Evolutionary conservation across 805 yeast species (phyloP), one percentile per base, ranked within the genome.

Genomic region (Wickerhamomyces subpelliculosus): DNA sequence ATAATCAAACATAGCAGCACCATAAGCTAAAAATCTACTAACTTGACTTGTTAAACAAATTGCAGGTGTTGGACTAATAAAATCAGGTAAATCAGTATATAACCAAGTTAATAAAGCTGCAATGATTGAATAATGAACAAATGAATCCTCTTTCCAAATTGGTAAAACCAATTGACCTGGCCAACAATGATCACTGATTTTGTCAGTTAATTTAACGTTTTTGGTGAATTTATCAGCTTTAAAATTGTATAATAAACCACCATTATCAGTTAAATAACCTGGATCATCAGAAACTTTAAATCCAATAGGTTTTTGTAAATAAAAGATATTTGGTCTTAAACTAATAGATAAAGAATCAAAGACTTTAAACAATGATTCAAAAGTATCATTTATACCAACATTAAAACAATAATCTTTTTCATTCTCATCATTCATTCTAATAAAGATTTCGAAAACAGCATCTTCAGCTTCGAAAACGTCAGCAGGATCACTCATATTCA

Each of bases 361-460:
- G 34, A 88, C 75, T 37, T 69, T 64, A 44, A 70, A 54, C 46
- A 89, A 70, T 23, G 73, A 76, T 17, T 67, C 61, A 47, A 89
- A 79, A 7, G 78, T 73, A 38, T 78, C 73, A 22, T 68, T 67
- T 16, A 75, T 62, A 19, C 72, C 68, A n/a, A 88, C 75, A 47
- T 76, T 80, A 65, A 90, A 86, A 51, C 96, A 85, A 62, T 87
- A 89, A 58, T 90, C 98, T 58, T 83, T 83, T 52, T 87, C 96
- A 35, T 65, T 60, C 54, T 89, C 96, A 41, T 75, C 82, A 57
- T 85, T 87, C 72, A 90, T 78, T 42, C 98, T 82, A 46, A 93
- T 61, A 64, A 47, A 54, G n/a, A 54, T 36, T 37, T 54, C 59
- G 12, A 54, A 35, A 23, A 50, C 46, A 16, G 58, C 54, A 31